Conservation (phyloP, 2,329 filamentous ascomycete species). For the Penicillium sp. region DNA sequence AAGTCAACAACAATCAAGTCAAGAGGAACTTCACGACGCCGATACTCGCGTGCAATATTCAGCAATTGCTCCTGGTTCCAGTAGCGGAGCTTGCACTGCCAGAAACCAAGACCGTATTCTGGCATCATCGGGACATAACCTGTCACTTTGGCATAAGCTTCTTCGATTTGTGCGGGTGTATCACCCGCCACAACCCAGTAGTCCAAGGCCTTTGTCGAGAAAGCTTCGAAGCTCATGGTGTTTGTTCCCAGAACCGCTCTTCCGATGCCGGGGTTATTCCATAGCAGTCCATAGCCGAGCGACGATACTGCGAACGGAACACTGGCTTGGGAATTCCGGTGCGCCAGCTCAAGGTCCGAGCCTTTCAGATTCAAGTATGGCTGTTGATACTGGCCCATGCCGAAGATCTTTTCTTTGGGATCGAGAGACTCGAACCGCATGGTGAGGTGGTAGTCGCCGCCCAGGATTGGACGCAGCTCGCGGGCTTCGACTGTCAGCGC, state of each 20-base stretch:
- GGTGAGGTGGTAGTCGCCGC: constrained; percentile 58
- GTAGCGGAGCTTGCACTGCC: constrained; percentile 67
- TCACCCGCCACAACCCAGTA: constrained; percentile 64
- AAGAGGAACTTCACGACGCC: constrained; percentile 55
- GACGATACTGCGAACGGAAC: constrained; percentile 63
- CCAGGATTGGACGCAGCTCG: constrained; percentile 56
- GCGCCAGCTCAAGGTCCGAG: constrained; percentile 61
- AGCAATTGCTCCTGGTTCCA: constrained; percentile 65
- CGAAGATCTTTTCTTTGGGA: constrained; percentile 60
- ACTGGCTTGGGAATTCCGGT: constrained; percentile 65
- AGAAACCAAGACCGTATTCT: constrained; percentile 66
- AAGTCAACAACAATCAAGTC: constrained; percentile 68
- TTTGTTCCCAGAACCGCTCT: constrained; percentile 62
- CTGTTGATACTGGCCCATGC: constrained; percentile 70
- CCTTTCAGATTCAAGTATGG: constrained; percentile 64
- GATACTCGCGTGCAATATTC: constrained; percentile 60
- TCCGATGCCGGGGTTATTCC: constrained; percentile 65
- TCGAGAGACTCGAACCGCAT: constrained; percentile 58
- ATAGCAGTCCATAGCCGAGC: constrained; percentile 62
- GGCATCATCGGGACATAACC: constrained; percentile 66
- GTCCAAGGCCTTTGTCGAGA: constrained; percentile 58
- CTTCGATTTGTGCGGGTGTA: constrained; percentile 55
- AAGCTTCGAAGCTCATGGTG: constrained; percentile 61
- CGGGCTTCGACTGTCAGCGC: constrained; percentile 58
- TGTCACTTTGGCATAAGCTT: constrained; percentile 57